Evolutionary conservation across 768 basidiomycete species (phyloP).

Genomic region (Coprinopsis cinerea): DNA sequence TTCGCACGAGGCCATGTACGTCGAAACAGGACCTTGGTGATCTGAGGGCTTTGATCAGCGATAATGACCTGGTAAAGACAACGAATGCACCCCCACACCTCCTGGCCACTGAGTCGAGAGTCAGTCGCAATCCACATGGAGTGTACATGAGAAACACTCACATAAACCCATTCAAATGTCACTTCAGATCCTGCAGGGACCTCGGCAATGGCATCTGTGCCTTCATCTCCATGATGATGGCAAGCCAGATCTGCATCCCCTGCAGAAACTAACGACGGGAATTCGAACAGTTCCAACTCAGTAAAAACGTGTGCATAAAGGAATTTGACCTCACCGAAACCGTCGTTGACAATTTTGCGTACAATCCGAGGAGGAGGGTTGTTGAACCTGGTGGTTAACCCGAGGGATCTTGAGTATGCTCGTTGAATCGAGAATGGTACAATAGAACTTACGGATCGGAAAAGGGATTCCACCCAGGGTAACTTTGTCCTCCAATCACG

Average conservation of each 20-base stretch:
- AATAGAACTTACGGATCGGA: conserved; percentile 28
- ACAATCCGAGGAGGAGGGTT: conserved; percentile 24
- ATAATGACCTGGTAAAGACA: conserved; percentile 9
- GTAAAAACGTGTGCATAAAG: conserved; percentile 3
- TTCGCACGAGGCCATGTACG: conserved; percentile 47
- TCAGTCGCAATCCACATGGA: conserved; percentile 9
- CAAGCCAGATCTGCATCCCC: conserved; percentile 37
- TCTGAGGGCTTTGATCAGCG: too few relatives aligned
- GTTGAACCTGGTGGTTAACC: conserved; percentile 21
- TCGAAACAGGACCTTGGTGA: conserved; percentile 44
- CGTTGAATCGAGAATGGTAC: not conserved
- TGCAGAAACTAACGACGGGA: conserved; percentile 16
- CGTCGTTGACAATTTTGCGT: conserved; percentile 30
- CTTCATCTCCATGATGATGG: conserved; percentile 34
- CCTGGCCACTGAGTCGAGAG: conserved; percentile 28
- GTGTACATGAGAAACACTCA: conserved; percentile 20
- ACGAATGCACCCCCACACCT: conserved; percentile 18
- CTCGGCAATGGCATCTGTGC: conserved; percentile 30
- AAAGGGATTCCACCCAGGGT: conserved; percentile 35
- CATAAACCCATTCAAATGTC: conserved; percentile 39
- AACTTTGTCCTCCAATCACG: conserved; percentile 22
- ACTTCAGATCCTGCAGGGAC: conserved; percentile 36
- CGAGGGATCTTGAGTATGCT: too few relatives aligned
- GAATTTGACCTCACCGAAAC: conserved; percentile 21
- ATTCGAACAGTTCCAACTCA: conserved; percentile 10